Conservation (phyloP, 148 eudicot genomes). For the Pouteria glomerata region DNA sequence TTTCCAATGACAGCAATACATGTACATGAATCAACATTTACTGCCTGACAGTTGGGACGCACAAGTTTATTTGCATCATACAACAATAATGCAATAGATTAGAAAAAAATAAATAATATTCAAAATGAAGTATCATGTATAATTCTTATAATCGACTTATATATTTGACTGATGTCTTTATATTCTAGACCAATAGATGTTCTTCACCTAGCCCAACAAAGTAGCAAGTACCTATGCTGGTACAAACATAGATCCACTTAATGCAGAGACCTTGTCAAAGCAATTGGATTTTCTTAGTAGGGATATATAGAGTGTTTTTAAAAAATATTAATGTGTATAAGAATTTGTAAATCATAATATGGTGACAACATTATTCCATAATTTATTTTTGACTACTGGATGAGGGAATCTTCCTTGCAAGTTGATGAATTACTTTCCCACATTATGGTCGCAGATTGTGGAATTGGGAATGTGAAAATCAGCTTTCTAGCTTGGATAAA, state of each 20-base stretch:
- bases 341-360: neutral
- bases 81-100: neutral
- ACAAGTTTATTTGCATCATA: neutral
- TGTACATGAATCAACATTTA: neutral
- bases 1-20: neutral
- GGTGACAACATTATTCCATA: too few species aligned
- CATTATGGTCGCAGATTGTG: too few species aligned
- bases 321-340: neutral
- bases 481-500: too few species aligned
- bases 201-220: neutral
- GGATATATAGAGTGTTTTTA: neutral
- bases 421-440: too few species aligned
- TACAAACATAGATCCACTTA: neutral
- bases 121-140: neutral
- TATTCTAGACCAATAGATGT: constrained; percentile 1
- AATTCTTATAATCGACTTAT: too few species aligned
- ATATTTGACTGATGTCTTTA: too few species aligned
- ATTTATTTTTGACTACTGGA: too few species aligned
- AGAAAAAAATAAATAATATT: neutral
- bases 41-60: neutral
- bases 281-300: too few species aligned
- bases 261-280: too few species aligned
- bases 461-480: too few species aligned
- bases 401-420: too few species aligned
- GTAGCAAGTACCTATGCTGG: neutral